These are phyloP conservation scores for Penicillium diatomitis DNA, from an alignment of 495 filamentous ascomycete genomes.

Conservation along the genomic window DNA sequence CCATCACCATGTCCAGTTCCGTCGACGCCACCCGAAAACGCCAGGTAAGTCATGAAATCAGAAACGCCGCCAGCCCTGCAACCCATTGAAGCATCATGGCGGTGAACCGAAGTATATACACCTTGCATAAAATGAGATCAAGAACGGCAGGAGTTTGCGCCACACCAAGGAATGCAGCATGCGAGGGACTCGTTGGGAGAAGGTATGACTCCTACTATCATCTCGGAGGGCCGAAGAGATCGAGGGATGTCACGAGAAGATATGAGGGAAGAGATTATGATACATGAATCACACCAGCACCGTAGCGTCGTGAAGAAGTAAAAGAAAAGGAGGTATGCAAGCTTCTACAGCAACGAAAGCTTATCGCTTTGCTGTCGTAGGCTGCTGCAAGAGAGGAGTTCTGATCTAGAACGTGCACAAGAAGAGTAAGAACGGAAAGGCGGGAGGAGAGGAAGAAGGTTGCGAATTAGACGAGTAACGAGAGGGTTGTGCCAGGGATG, in stretches of 20 bases:
- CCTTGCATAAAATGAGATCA: slow-evolving; percentile 2
- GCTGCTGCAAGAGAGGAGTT: not conserved
- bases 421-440: not conserved
- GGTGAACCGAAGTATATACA: slow-evolving; percentile 13
- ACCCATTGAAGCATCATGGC: slow-evolving; percentile 5
- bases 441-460: not conserved
- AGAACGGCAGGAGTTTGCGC: slow-evolving; percentile 3
- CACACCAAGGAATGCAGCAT: slow-evolving; percentile 19
- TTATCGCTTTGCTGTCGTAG: not conserved
- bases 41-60: slow-evolving; percentile 9
- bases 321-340: not conserved
- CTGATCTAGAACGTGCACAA: not conserved
- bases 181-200: not conserved
- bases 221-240: not conserved
- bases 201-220: too few species aligned
- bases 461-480: not conserved
- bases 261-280: slow-evolving; percentile 19
- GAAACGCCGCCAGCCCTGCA: slow-evolving; percentile 17
- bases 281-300: slow-evolving; percentile 21
- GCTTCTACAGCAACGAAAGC: not conserved
- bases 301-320: slow-evolving; percentile 17
- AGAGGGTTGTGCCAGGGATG: too few species aligned
- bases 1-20: not conserved
- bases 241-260: slow-evolving; percentile 5
- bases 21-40: slow-evolving; percentile 10